Percentiles rank a stretch among this genome's conserved stretches.
These are phyloP conservation scores for barrel medic (Medicago truncatula) DNA, from an alignment of 306 rosid genomes.

Conservation along the genomic window DNA sequence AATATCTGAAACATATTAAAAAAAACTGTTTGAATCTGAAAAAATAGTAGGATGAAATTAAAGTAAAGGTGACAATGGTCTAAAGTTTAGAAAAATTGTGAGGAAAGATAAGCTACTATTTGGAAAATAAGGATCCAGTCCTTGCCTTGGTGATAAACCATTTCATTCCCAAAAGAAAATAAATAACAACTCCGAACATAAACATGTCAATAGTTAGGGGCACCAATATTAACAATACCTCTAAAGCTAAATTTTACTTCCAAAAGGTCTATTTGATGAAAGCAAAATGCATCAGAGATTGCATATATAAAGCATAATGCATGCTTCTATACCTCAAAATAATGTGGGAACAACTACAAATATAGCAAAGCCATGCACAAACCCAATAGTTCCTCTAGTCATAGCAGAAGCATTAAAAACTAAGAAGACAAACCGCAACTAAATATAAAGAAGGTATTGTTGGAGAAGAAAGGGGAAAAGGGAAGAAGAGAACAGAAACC, in stretches of 20 bases:
- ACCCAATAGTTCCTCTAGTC: no score
- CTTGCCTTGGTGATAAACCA: neutral
- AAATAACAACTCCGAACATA: constrained; percentile 1
- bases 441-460: no score
- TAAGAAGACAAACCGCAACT: no score
- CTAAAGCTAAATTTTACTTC: neutral
- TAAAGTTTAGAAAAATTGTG: neutral
- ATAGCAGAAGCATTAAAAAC: no score
- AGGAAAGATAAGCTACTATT: neutral
- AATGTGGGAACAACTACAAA: no score
- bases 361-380: no score
- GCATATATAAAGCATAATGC: no score
- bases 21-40: neutral
- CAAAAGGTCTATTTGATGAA: constrained; percentile 20
- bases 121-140: constrained; percentile 9
- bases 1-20: no score
- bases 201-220: constrained; percentile 1
- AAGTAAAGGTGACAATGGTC: neutral
- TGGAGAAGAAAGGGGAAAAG: no score
- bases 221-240: neutral
- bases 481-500: no score
- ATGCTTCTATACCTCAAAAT: no score
- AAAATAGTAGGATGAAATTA: neutral
- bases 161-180: constrained; percentile 20
- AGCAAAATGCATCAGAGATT: constrained; percentile 16